Base-by-base conservation (phyloP, 345 rosid species). In the Ceriops tagal region DNA sequence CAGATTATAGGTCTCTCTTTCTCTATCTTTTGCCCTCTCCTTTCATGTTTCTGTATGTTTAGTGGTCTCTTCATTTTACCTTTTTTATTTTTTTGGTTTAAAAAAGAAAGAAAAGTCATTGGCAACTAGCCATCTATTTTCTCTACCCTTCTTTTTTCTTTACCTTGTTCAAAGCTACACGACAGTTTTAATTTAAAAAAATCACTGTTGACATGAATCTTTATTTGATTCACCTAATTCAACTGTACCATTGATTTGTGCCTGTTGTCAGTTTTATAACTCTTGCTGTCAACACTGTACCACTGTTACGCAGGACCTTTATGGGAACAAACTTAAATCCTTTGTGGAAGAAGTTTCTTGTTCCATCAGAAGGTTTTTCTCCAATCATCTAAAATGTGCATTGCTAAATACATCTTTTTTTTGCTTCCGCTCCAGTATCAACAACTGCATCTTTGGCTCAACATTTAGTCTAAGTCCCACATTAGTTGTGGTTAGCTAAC, bases 271-370 rank as follows among this genome's bases (percentile, higher is more conserved):
- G 49, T 43, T 13, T 43, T 11, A 2, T 43, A 13, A 43, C 19
- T 13, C 18, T 43, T 3, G 49, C 19, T 9, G 64, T 65, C 43
- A 20, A 64, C 53, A 66, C 35, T 32, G 61, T 76, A 60, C 73
- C n/a, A 64, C 63, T 81, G 71, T 74, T 71, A 61, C 55, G 62
- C 87, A 88, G 96, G 89, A 86, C 97, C 58, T 89, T 91, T 79
- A 82, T 88, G 61, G 97, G 97, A 61, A 88, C 98, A 20, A 91
- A 91, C 78, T 78, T 93, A 76, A 89, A 79, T 84, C 92, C 97
- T 73, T 63, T 65, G 66, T 89, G 98, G 97, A 92, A 91, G 68
- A 83, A 61, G 62, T 93, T 91, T 79, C 82, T 91, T 70, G 86
- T 81, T 78, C 68, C 82, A 71, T 93, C 97, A 67, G 67, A 85